phyloP scores from a whole-genome alignment of 2,329 filamentous ascomycete genomes.

The Alternaria metachromatica region DNA sequence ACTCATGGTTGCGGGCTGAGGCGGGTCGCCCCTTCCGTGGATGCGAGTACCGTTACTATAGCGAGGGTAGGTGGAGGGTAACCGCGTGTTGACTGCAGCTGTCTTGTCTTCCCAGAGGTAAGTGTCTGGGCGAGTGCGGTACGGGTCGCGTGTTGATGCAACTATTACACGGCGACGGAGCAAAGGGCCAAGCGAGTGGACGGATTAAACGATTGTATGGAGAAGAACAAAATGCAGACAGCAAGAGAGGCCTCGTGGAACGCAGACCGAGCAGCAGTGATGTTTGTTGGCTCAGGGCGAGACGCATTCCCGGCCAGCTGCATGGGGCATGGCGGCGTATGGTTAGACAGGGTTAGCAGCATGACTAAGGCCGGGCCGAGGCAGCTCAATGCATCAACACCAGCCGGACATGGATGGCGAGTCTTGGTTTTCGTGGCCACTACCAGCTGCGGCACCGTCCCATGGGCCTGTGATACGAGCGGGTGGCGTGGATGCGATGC shows the following conservation, averaged over 20 bases:
- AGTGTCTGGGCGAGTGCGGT: background rate
- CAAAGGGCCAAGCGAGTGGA: constrained; percentile 28
- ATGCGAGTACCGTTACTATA: constrained; percentile 12
- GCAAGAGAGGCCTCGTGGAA: constrained; percentile 17
- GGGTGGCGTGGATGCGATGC: constrained; percentile 20
- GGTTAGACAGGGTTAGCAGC: constrained; percentile 22
- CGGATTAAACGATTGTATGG: constrained; percentile 37
- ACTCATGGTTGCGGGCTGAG: constrained; percentile 42
- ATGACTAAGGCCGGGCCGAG: background rate
- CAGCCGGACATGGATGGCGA: constrained; percentile 21
- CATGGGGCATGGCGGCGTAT: constrained; percentile 19
- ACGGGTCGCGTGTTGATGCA: background rate
- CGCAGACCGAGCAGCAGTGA: constrained; percentile 19
- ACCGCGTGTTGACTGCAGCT: constrained; percentile 27
- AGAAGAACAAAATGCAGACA: constrained; percentile 31
- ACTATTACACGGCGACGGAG: constrained; percentile 1
- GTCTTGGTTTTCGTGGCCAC: constrained; percentile 28
- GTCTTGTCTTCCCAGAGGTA: constrained; percentile 7
- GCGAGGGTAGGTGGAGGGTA: constrained; percentile 15
- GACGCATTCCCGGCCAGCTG: constrained; percentile 28
- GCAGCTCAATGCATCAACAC: constrained; percentile 15
- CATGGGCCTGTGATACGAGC: constrained; percentile 25
- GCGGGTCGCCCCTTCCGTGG: constrained; percentile 30
- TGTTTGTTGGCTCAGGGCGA: constrained; percentile 29
- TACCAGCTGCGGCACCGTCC: constrained; percentile 20